Evolutionary conservation across 495 filamentous ascomycete genomes (phyloP), one percentile per base, ranked within the genome.

Genomic region (Lichenothelia convexa): DNA sequence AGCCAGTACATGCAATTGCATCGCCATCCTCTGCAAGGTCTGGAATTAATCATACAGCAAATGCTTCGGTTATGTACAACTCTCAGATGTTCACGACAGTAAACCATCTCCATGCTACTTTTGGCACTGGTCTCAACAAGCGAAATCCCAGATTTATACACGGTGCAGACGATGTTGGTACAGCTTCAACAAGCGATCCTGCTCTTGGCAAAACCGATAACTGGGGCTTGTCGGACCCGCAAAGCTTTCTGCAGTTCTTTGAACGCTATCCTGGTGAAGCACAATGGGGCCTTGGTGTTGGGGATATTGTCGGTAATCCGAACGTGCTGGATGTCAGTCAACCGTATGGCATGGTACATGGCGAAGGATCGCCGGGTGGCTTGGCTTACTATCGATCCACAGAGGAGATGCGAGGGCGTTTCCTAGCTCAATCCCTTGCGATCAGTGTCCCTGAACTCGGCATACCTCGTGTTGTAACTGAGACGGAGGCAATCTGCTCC

Each of bases 301-400:
- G 83, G 4, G 70, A 75, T 8, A 62, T 82, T 12, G 71, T 80
- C 21, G 77, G 76, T 11, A 58, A 77, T 24, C 80, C 83, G 2
- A 94, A 92, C 49, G 66, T 75, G 15, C 83, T 93, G 78, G 83
- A 89, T 52, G 67, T 91, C 27, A 91, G 83, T 50, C 80, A 87
- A 35, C 67, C 70, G 5, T 82, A 77, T 52, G 86, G 86, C 19
- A 72, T 86, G 62, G 57, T 87, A 13, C 80, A 80, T 36, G 85
- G 80, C 26, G 81, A 92, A 62, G 85, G 80, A 3, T 78, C 73
- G 42, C 83, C 83, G 0, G 74, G 77, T 21, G 86, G 86, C 3
- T 73, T 71, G 32, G 65, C 68, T 23, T 89, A 80, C 54, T 91
- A 74, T 51, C 72, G 80, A 24, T 69, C 76, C 12, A 58, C 61